Evolutionary conservation across 169 alveolate species (phyloP), one percentile per base, ranked within the genome.

Genomic region (Cyclospora cayetanensis): DNA sequence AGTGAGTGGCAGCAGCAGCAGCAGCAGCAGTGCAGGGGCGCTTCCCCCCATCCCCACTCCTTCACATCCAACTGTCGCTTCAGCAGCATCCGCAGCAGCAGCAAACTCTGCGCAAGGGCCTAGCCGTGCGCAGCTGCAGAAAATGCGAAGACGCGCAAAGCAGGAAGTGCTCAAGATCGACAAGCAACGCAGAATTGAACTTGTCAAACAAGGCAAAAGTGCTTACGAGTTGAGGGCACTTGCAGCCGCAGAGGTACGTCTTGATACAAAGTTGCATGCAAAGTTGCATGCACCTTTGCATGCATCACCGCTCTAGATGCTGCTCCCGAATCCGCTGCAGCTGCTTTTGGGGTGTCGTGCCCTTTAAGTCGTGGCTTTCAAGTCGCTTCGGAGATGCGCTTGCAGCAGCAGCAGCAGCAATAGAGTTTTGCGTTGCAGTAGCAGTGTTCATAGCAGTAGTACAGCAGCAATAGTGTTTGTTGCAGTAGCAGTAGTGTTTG

Each of bases 161-260:
- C 79, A 88, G 52, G 92, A 88, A 37, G 92, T 88, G 52, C 86
- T 88, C 52, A 88, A 88, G 76, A 60, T 88, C 7, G 92, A 88
- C 66, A 88, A 88, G 15, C 92, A 88, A 27, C 43, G 79, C 35
- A 68, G 92, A 5, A 88, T 88, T 31, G 92, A 88, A 35, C 70
- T 88, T 42, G 92, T 88, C 35, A 88, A 88, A 66, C 92, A 88
- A 39, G 92, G 92, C 31, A 88, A 88, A 29, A 88, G 88, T 35
- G 92, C 92, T 27, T 65, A 68, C 34, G 92, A 88, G 74, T 76
- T 88, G 27, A 63, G 82, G 77, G 92, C 92, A 18, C 43, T 88
- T 35, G 92, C 92, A 20, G 92, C 92, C 22, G 92, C 92, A 5
- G 92, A 88, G 34, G 92, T 88, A 52, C 27, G 85, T 1, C 80